Evolutionary conservation across 805 yeast species (phyloP), one percentile per base, ranked within the genome.

Genomic region (Metschnikowia sp.): DNA sequence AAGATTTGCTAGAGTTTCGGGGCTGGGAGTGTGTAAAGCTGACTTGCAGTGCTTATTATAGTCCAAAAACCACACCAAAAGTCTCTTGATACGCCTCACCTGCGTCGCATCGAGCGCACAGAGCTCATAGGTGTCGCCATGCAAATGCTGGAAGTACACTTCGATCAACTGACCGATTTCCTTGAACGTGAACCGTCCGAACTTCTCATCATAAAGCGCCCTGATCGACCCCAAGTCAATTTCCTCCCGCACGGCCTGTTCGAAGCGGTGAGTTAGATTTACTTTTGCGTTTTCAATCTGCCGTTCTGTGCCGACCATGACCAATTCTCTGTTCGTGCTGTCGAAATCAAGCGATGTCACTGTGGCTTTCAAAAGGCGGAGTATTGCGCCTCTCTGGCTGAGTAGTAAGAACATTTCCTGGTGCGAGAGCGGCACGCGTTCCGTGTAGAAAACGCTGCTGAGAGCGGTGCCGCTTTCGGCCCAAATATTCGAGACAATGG

Each of bases 201-300:
- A 60, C 52, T 68, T 68, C 38, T 61, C 56, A 39, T 50, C 32
- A 50, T 58, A 70, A n/a, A 68, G 52, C 10, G 49, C 32, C 46
- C 63, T 60, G 34, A 69, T 49, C 15, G 53, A 41, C n/a, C 55
- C 38, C 42, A 75, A 55, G 51, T 74, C 70, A 6, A 76, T 41
- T n/a, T 53, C 61, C 30, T 63, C 65, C 10, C 58, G 55, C 29
- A 54, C 51, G 4, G 66, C 54, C 1, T 59, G 53, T 12, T 61
- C 64, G 40, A 75, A 54, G 29, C 64, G 59, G 3, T 62, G 55
- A 34, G 59, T 59, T 39, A 76, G 56, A n/a, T 69, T 64, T 31
- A 78, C 69, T 45, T 66, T 63, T 18, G 79, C 77, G 64, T 74
- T 77, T 26, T 66, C 63, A 33, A 71, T 63, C 33, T 77, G 78